Evolutionary conservation across 768 basidiomycete species (phyloP), one percentile per base, ranked within the genome.

Genomic region (Jaapia argillacea): DNA sequence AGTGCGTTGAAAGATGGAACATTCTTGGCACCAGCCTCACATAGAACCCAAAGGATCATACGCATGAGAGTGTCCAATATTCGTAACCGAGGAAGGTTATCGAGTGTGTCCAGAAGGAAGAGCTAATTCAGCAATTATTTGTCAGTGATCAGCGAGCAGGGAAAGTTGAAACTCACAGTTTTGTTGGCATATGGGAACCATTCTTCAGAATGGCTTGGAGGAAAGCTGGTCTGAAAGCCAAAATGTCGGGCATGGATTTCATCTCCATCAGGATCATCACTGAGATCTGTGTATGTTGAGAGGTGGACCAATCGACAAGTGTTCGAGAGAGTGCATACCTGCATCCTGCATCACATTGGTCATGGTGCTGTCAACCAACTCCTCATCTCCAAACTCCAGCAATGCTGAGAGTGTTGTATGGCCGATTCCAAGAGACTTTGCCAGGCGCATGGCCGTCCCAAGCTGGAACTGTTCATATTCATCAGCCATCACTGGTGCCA

Each of bases 31-130:
- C 50, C 50, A 2, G 5, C 14, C 16, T 50, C 46, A 6, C 41
- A 24, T 42, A 49, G 33, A 2, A 41, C 28, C 4, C 27, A 51
- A 4, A 51, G 27, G 20, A 51, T 36, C 31, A 46, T 4, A 6
- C 35, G 14, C 36, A 51, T 40, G 1, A 37, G 42, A 2, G 24
- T 23, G n/a, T 40, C 36, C 2, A 45, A 44, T 2, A 51, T 22
- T 1, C 41, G 48, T 5, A 47, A 37, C 18, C 45, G 45, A 12
- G 33, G 48, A 3, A 49, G 21, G 28, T 49, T 38, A 18, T 49
- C 48, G 5, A 51, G 13, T 3, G 41, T 27, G 14, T 46, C 48
- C 23, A 43, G 33, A 2, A 48, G 12, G 27, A 57, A 59, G 16
- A 16, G 10, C 28, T 33, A 33, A 38, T 7, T 16, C 28, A 33